Conservation (phyloP, 106 monocot genomes). For the Dendrobium chrysotoxum region DNA sequence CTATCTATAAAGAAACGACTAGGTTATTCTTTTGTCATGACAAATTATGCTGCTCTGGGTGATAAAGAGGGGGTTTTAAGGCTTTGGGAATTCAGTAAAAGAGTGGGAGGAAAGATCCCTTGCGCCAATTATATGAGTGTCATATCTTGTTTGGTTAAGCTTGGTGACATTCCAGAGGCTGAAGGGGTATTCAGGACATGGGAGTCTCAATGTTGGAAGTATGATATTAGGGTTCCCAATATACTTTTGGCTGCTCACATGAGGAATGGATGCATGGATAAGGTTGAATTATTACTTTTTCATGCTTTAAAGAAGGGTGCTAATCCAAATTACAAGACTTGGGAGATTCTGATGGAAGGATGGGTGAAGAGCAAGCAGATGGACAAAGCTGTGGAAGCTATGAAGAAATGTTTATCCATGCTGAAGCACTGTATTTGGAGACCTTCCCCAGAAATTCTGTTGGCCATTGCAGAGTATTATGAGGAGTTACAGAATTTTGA, state of each 20-base stretch:
- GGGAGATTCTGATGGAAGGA: conserved; percentile 17
- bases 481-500: conserved; percentile 25
- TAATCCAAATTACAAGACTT: not conserved
- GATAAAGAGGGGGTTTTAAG: conserved; percentile 46
- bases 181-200: conserved; percentile 54
- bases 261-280: conserved; percentile 64
- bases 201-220: conserved; percentile 60
- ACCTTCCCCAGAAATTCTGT: conserved; percentile 18
- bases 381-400: conserved; percentile 67
- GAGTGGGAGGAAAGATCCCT: conserved; percentile 46
- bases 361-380: conserved; percentile 54
- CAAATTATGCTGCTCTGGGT: conserved; percentile 52
- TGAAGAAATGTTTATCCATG: conserved; percentile 66
- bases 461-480: conserved; percentile 28
- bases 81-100: conserved; percentile 74
- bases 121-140: conserved; percentile 65
- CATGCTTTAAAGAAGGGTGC: conserved; percentile 35
- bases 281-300: conserved; percentile 53
- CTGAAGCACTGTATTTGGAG: conserved; percentile 63
- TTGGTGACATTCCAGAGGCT: conserved; percentile 49
- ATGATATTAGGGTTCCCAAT: conserved; percentile 73
- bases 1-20: conserved; percentile 49
- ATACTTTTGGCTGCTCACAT: conserved; percentile 72
- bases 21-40: conserved; percentile 79
- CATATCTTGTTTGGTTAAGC: conserved; percentile 59